These are phyloP conservation scores for Sonneratia caseolaris DNA, from an alignment of 345 rosid genomes.

Conservation along the genomic window DNA sequence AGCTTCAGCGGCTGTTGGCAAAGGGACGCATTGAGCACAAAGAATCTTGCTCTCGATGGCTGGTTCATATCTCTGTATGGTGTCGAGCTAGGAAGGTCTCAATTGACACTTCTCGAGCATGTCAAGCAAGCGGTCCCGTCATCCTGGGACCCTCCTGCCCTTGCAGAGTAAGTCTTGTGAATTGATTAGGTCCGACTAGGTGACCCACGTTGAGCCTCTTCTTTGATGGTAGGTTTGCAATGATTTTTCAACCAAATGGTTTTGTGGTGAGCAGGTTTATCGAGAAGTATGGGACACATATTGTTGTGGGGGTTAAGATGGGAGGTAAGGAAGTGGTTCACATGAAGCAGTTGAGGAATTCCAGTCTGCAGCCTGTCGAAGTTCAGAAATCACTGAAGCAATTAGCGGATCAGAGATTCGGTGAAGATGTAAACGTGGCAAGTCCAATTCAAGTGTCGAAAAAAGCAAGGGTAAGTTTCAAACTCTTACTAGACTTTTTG, in stretches of 20 bases:
- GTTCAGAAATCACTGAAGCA: conserved; percentile 60
- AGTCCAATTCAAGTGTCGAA: conserved; percentile 17
- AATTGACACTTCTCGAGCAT: conserved; percentile 47
- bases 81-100: conserved; percentile 66
- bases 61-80: conserved; percentile 83
- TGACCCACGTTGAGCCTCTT: neutral
- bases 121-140: conserved; percentile 72
- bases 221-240: neutral
- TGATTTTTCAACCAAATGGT: conserved; percentile 2
- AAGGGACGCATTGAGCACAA: conserved; percentile 58
- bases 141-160: conserved; percentile 83
- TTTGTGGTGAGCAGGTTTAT: conserved; percentile 33
- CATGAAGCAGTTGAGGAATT: conserved; percentile 58
- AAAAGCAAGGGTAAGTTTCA: conserved; percentile 32
- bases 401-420: conserved; percentile 52
- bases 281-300: conserved; percentile 36
- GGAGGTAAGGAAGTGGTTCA: conserved; percentile 81
- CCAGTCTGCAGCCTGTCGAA: conserved; percentile 43
- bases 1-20: conserved; percentile 61
- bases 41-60: conserved; percentile 77
- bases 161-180: conserved; percentile 60
- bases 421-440: conserved; percentile 18
- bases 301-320: conserved; percentile 42
- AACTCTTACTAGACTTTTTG: too few species aligned
- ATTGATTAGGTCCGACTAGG: neutral